A percentile compares a stretch with the other conserved stretches of the same genome.
Conservation (phyloP, 176 grass and related monocot species). For the Cenchrus americanus region DNA sequence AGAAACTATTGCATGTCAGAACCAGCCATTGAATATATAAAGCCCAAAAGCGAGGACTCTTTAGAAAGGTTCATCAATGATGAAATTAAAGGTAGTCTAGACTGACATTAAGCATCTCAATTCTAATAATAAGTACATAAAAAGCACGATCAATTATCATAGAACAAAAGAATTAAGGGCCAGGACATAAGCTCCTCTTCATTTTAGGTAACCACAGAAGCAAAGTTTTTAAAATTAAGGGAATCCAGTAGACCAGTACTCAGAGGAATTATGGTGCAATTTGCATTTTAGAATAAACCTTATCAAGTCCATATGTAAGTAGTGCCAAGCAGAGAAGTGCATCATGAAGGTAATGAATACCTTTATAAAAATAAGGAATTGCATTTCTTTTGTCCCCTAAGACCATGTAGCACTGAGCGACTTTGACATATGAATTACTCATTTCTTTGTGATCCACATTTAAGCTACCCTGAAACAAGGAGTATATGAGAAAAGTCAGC, state of each 20-base stretch:
- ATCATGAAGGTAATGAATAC: conserved; percentile 46
- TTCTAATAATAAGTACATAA: background rate
- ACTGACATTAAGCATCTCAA: background rate
- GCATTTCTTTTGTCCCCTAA: conserved; percentile 68
- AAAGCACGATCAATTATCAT: background rate
- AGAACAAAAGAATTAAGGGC: background rate
- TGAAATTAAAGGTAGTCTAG: background rate
- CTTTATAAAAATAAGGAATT: conserved; percentile 81
- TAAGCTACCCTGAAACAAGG: conserved; percentile 58
- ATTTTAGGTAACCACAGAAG: background rate
- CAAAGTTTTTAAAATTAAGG: conserved; percentile 5
- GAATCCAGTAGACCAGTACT: background rate
- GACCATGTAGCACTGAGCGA: conserved; percentile 79
- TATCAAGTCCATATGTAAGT: background rate
- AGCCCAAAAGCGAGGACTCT: background rate
- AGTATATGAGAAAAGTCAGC: conserved; percentile 21
- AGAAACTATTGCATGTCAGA: background rate
- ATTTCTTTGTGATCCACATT: conserved; percentile 31
- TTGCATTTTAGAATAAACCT: background rate
- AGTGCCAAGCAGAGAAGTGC: conserved; percentile 30
- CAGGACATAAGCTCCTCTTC: background rate
- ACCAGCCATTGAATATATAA: background rate
- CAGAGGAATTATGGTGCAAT: background rate
- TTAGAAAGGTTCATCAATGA: conserved; percentile 11
- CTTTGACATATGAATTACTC: conserved; percentile 68